Evolutionary conservation across 108 stramenopile genomes (phyloP).

Genomic region (Skeletonema costatum): DNA sequence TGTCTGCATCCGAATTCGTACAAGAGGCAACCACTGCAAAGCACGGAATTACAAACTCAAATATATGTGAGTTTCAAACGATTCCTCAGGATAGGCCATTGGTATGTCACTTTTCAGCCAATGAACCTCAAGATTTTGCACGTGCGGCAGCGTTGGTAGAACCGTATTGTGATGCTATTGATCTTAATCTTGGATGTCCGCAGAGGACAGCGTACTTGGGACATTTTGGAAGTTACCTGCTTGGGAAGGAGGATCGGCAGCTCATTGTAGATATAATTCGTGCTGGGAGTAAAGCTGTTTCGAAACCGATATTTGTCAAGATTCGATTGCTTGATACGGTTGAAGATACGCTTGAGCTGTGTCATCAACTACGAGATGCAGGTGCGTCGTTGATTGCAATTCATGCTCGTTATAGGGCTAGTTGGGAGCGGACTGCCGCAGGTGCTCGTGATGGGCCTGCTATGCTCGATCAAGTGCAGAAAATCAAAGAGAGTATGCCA

Average conservation of each 20-base stretch:
- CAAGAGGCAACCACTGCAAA: slow-evolving; percentile 31
- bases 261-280: slow-evolving; percentile 75
- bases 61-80: slow-evolving; percentile 78
- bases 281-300: slow-evolving; percentile 56
- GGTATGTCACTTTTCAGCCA: slow-evolving; percentile 90
- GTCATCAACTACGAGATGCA: slow-evolving; percentile 73
- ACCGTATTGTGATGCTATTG: slow-evolving; percentile 84
- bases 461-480: slow-evolving; percentile 79
- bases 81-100: slow-evolving; percentile 87
- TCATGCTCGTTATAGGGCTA: slow-evolving; percentile 87
- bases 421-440: slow-evolving; percentile 79
- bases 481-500: slow-evolving; percentile 44
- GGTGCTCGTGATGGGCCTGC: slow-evolving; percentile 94
- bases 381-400: slow-evolving; percentile 91
- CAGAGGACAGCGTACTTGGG: slow-evolving; percentile 92
- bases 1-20: slow-evolving; percentile 79
- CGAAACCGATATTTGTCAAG: slow-evolving; percentile 89
- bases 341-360: slow-evolving; percentile 79
- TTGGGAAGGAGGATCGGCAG: slow-evolving; percentile 75
- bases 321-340: slow-evolving; percentile 87
- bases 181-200: slow-evolving; percentile 94
- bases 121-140: slow-evolving; percentile 78
- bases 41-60: slow-evolving; percentile 19
- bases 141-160: slow-evolving; percentile 62
- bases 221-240: slow-evolving; percentile 91